These are phyloP conservation scores for Blastosporella zonata DNA, from an alignment of 1,284 basidiomycete species.

Conservation along the genomic window DNA sequence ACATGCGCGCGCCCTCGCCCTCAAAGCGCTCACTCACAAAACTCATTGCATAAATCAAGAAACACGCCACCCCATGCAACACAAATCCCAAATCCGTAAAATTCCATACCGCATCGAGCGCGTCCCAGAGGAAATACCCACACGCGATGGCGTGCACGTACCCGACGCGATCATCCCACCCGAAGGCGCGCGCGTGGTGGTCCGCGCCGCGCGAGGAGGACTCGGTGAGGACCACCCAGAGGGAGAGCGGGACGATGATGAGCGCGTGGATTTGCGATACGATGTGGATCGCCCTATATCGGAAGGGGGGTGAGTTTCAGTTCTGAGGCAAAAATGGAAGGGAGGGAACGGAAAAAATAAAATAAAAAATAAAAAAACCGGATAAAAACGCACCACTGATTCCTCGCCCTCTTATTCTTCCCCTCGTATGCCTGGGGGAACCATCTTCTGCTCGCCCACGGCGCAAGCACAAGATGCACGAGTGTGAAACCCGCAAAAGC, in stretches of 20 bases:
- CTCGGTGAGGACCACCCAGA: conserved; percentile 36
- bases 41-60: conserved; percentile 53
- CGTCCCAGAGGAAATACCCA: conserved; percentile 70
- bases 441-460: conserved; percentile 40
- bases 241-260: conserved; percentile 47
- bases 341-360: not conserved
- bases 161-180: conserved; percentile 52
- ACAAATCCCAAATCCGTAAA: conserved; percentile 59
- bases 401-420: conserved; percentile 40
- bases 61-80: conserved; percentile 63
- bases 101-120: conserved; percentile 51
- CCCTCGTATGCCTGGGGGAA: conserved; percentile 42
- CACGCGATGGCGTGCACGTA: conserved; percentile 49
- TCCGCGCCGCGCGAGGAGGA: conserved; percentile 38
- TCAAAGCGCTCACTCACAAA: conserved; percentile 46
- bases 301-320: not conserved
- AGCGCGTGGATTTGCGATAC: conserved; percentile 54
- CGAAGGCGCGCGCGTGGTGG: conserved; percentile 39
- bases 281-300: conserved; percentile 18
- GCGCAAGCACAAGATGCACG: conserved; percentile 51
- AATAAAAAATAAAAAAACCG: not conserved
- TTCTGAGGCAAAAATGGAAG: not conserved
- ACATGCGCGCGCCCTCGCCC: not conserved
- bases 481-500: conserved; percentile 47
- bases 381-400: conserved; percentile 60